A percentile compares a stretch with the other conserved stretches of the same genome.
phyloP scores from a whole-genome alignment of 495 filamentous ascomycete species.

The Penicillium odoratum region DNA sequence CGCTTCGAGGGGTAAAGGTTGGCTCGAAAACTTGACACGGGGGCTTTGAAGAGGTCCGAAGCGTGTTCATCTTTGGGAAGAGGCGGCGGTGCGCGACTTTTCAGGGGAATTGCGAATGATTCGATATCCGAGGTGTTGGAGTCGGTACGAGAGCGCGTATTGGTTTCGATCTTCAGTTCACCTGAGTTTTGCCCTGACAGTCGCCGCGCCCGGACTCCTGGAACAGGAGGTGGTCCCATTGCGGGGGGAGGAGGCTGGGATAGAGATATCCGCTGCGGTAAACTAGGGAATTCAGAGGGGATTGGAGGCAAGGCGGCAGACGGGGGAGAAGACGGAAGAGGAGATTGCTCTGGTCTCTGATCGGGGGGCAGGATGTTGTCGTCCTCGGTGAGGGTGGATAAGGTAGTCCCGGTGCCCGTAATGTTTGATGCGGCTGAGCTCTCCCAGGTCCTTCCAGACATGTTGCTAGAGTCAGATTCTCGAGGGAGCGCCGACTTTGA shows the following conservation, averaged over 20 bases:
- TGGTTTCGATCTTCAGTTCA: slow-evolving; percentile 89
- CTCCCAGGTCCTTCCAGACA: slow-evolving; percentile 83
- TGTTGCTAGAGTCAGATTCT: slow-evolving; percentile 84
- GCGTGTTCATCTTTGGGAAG: slow-evolving; percentile 33
- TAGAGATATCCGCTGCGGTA: slow-evolving; percentile 26
- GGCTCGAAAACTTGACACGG: slow-evolving; percentile 24
- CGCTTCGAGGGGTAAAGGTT: slow-evolving; percentile 27
- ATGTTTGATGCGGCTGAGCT: slow-evolving; percentile 81
- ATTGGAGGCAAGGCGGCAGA: slow-evolving; percentile 31
- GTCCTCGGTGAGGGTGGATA: slow-evolving; percentile 79
- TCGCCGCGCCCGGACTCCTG: slow-evolving; percentile 73
- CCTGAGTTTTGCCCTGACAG: slow-evolving; percentile 76
- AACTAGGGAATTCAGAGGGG: slow-evolving; percentile 26
- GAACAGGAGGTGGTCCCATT: slow-evolving; percentile 41
- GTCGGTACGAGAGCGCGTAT: slow-evolving; percentile 44
- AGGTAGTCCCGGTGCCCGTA: slow-evolving; percentile 66
- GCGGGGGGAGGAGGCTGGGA: slow-evolving; percentile 32
- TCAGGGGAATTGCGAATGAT: slow-evolving; percentile 28
- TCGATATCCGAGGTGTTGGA: slow-evolving; percentile 45
- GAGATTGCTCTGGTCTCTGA: slow-evolving; percentile 28
- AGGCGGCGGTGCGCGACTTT: slow-evolving; percentile 26
- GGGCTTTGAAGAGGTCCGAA: slow-evolving; percentile 22
- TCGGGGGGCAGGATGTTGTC: slow-evolving; percentile 34
- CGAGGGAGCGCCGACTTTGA: slow-evolving; percentile 77
- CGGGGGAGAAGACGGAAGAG: slow-evolving; percentile 30